These are phyloP conservation scores for Flaveria bidentis DNA, from an alignment of 129 eudicot genomes.

Conservation along the genomic window DNA sequence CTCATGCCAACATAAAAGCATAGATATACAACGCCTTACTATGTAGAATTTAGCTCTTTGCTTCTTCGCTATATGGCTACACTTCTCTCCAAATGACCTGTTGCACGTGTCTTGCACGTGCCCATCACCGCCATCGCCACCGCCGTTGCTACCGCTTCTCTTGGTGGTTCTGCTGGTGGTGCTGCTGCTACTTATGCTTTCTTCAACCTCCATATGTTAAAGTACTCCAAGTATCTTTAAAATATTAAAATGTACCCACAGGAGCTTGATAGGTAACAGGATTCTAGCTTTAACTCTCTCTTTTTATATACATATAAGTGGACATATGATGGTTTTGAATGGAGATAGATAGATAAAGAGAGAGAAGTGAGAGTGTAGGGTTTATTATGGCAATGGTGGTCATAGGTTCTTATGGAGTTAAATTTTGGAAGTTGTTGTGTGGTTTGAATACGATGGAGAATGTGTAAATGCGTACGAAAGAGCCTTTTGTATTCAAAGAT, in stretches of 20 bases:
- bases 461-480: slow-evolving; percentile 27
- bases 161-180: not conserved
- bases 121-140: slow-evolving; percentile 15
- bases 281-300: not conserved
- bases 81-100: slow-evolving; percentile 54
- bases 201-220: slow-evolving; percentile 34
- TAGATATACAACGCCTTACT: slow-evolving; percentile 74
- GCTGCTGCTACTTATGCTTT: slow-evolving; percentile 9
- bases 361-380: slow-evolving; percentile 15
- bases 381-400: slow-evolving; percentile 22
- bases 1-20: slow-evolving; percentile 75
- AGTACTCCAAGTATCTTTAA: not conserved
- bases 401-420: slow-evolving; percentile 33
- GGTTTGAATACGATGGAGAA: slow-evolving; percentile 11
- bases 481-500: slow-evolving; percentile 20
- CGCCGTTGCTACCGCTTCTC: slow-evolving; percentile 1
- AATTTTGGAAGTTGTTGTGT: not conserved
- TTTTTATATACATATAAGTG: not conserved
- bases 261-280: not conserved
- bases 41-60: slow-evolving; percentile 80
- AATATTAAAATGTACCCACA: not conserved
- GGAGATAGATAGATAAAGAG: slow-evolving; percentile 8
- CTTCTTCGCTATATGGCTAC: slow-evolving; percentile 66
- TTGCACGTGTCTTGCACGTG: slow-evolving; percentile 36
- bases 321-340: not conserved